Base-by-base conservation (phyloP, 202 grass and related monocot species). In the Elaeis oleifera region DNA sequence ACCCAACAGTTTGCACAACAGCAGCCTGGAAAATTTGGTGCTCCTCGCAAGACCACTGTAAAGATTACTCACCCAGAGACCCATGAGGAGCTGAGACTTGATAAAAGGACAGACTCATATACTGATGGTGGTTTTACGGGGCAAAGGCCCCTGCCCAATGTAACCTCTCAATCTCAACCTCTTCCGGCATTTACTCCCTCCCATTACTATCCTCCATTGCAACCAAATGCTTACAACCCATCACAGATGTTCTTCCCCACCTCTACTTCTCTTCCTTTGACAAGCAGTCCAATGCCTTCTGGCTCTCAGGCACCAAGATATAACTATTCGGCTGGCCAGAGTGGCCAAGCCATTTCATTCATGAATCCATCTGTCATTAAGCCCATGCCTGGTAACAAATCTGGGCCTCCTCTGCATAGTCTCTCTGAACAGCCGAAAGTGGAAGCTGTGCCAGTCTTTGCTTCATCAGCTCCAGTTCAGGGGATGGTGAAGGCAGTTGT, bases 41-140 rank as follows among this genome's bases (percentile, higher is more conserved):
- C 18, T 55, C 24, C 74, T 49, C 80, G 85, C 17, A 99, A 89
- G 62, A 69, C 63, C 20, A 44, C 36, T 14, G 80, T 99, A 49
- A 99, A 92, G 78, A 99, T 99, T 70, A 99, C 85, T 62, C 82
- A 99, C 56, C 94, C 94, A 23, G 77, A 82, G 4, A 99, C 94
- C 16, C 83, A 89, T 51, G 78, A 92, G 66, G 94, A 92, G 69
- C 54, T 99, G 71, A 89, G 80, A 62, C 77, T 95, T 16, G 85
- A 89, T 77, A 89, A 79, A 59, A 83, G 77, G 50, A 63, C 51
- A 18, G 59, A 73, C 17, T 73, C 27, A 21, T 17, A n/a, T 56
- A 56, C 32, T 50, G 70, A 73, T 39, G 78, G 70, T 18, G 61
- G 73, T 51, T 65, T 72, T 54, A 52, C 84, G 76, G 83, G 79